phyloP scores from a whole-genome alignment of 305 asterid genomes.

The Solanum hybrid region DNA sequence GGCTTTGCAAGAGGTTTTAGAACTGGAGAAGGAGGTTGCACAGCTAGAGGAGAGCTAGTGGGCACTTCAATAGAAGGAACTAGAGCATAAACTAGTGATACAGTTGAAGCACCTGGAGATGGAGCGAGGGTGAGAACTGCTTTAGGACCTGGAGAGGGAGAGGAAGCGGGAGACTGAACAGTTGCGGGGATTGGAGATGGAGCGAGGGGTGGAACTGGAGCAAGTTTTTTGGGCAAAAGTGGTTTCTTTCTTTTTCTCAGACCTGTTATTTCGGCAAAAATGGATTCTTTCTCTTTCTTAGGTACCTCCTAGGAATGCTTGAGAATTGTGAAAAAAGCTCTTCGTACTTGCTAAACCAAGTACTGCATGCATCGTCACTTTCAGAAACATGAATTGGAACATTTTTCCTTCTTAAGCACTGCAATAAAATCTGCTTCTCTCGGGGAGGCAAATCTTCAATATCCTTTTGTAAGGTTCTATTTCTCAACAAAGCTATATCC shows the following conservation, averaged over 20 bases:
- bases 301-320: conserved; percentile 51
- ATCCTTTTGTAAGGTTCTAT: conserved; percentile 23
- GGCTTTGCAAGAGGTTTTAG: background rate
- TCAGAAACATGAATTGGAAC: conserved; percentile 10
- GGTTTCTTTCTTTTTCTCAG: conserved; percentile 22
- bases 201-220: conserved; percentile 5
- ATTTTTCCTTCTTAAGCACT: conserved; percentile 28
- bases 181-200: conserved; percentile 6
- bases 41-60: conserved; percentile 11
- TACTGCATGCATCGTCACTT: background rate
- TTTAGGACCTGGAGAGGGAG: conserved; percentile 26
- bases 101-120: conserved; percentile 20
- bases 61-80: conserved; percentile 10
- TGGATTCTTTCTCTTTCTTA: conserved; percentile 20
- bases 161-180: background rate
- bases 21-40: conserved; percentile 19
- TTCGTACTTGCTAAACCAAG: conserved; percentile 13
- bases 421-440: conserved; percentile 22
- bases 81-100: conserved; percentile 3
- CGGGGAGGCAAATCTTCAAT: conserved; percentile 21
- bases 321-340: conserved; percentile 25
- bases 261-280: background rate
- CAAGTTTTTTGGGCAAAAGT: background rate
- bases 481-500: conserved; percentile 18
- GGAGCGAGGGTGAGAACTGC: conserved; percentile 7